Base-by-base conservation (phyloP, 2,329 filamentous ascomycete genomes). In the Herpotrichia juniperi region DNA sequence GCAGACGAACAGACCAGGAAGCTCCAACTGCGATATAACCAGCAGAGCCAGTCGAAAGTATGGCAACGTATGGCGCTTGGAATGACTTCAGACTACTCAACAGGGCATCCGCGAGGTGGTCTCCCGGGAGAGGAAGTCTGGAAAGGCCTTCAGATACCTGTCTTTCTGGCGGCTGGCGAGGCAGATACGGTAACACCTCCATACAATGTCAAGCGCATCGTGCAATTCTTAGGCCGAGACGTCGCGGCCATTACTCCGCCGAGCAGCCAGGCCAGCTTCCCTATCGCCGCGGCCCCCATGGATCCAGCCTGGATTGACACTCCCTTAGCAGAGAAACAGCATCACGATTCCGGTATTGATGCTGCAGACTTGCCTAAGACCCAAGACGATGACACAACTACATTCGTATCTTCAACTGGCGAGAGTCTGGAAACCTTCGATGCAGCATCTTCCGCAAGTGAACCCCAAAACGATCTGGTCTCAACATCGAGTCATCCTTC, bases 11-110 rank as follows among this genome's bases (percentile, higher is more conserved):
- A 90, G 61, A 82, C 87, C 1, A 86, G 85, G 64, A 79, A 81
- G 50, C 78, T 91, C 30, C 90, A 93, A 69, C 73, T 88, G 50
- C 82, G 83, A 2, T 93, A 87, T 75, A 97, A 97, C 69, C 81
- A 83, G 53, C 91, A 96, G 69, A 96, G 91, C 57, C 85, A 82
- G 58, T 94, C 92, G 0, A 81, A 88, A 0, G 90, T 94, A 0
- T 96, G 90, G 83, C 85, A 89, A 59, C 85, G 91, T 32, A 92
- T 96, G 86, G 87, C 87, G 0, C 86, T 81, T 71, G 91, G 92
- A 0, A 80, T 81, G 45, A 78, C 94, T 21, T 88, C 90, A 0
- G 74, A 71, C 0, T 88, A 87, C 51, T 70, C 79, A 3, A 67
- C 79, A 7, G 83, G 81, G 1, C 71, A 79, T 22, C 73, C 84